Evolutionary conservation across 768 basidiomycete species (phyloP).

Genomic region (Hygrocybe punicea): DNA sequence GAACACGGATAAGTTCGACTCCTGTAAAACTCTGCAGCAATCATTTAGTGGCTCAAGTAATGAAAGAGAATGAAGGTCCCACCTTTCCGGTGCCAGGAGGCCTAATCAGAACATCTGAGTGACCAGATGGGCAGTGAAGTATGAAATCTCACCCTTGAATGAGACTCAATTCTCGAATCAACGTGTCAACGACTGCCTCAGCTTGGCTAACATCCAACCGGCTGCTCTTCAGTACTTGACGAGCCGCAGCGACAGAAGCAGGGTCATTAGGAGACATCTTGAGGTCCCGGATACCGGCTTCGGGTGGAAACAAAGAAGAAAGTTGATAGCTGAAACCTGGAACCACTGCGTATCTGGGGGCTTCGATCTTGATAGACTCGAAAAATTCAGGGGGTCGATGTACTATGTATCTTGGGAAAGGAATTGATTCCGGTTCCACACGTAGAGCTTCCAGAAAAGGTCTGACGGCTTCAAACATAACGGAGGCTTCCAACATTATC

Average conservation of each 20-base stretch:
- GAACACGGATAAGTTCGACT: slow-evolving; percentile 62
- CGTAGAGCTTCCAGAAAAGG: slow-evolving; percentile 65
- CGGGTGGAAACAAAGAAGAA: slow-evolving; percentile 47
- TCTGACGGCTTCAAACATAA: slow-evolving; percentile 65
- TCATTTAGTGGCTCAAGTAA: not conserved
- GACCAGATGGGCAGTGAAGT: not conserved
- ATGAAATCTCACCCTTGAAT: slow-evolving; percentile 60
- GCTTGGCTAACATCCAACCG: slow-evolving; percentile 68
- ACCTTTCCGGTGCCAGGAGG: slow-evolving; percentile 82
- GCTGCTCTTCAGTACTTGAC: slow-evolving; percentile 47
- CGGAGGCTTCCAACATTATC: slow-evolving; percentile 56
- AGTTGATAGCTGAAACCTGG: slow-evolving; percentile 60
- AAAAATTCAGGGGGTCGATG: slow-evolving; percentile 41
- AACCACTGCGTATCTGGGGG: slow-evolving; percentile 52
- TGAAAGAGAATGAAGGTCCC: not conserved
- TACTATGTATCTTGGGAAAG: slow-evolving; percentile 53
- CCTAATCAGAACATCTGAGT: slow-evolving; percentile 31
- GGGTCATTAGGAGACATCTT: slow-evolving; percentile 41
- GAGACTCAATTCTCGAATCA: slow-evolving; percentile 58
- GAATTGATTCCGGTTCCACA: slow-evolving; percentile 53
- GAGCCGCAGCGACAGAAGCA: slow-evolving; percentile 46
- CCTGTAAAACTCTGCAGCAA: slow-evolving; percentile 57
- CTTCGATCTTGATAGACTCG: slow-evolving; percentile 34
- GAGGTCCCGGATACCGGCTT: slow-evolving; percentile 38
- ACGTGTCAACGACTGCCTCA: slow-evolving; percentile 59